A percentile compares a stretch with the other conserved stretches of the same genome.
phyloP scores from a whole-genome alignment of 805 yeast genomes.

The Clavispora fructus region DNA sequence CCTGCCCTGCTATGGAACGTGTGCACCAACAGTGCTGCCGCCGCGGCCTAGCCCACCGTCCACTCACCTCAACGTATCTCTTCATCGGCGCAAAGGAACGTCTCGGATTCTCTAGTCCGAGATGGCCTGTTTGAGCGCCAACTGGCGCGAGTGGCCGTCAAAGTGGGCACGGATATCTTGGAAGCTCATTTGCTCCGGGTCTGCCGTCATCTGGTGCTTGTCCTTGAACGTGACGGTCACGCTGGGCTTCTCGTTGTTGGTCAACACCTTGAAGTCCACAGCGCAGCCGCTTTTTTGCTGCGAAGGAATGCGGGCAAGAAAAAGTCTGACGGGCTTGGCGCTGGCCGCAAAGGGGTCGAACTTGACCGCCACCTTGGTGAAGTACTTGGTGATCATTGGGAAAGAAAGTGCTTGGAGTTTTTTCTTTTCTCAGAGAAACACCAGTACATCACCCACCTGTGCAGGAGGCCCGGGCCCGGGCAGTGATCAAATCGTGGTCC shows the following conservation, averaged over 20 bases:
- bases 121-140: constrained; percentile 71
- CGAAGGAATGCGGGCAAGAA: constrained; percentile 78
- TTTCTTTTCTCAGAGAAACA: not conserved
- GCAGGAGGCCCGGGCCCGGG: too few species aligned
- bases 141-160: constrained; percentile 77
- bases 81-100: too few species aligned
- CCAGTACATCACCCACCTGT: too few species aligned
- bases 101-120: constrained; percentile 12
- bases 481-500: too few species aligned
- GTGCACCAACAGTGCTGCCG: too few species aligned
- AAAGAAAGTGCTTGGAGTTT: not conserved
- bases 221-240: constrained; percentile 77
- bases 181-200: constrained; percentile 54
- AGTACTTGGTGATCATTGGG: constrained; percentile 84
- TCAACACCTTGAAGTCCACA: constrained; percentile 59
- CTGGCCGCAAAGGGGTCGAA: constrained; percentile 71
- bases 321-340: constrained; percentile 74
- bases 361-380: constrained; percentile 67
- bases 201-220: constrained; percentile 61
- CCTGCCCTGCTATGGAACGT: not conserved
- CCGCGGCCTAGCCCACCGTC: too few species aligned
- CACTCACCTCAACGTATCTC: too few species aligned
- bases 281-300: constrained; percentile 53
- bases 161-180: constrained; percentile 61
- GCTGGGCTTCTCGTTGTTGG: constrained; percentile 43